Percentiles rank a stretch among this genome's conserved stretches.
These are phyloP conservation scores for Diplodia sapinea DNA, from an alignment of 2,329 filamentous ascomycete genomes.

Conservation along the genomic window DNA sequence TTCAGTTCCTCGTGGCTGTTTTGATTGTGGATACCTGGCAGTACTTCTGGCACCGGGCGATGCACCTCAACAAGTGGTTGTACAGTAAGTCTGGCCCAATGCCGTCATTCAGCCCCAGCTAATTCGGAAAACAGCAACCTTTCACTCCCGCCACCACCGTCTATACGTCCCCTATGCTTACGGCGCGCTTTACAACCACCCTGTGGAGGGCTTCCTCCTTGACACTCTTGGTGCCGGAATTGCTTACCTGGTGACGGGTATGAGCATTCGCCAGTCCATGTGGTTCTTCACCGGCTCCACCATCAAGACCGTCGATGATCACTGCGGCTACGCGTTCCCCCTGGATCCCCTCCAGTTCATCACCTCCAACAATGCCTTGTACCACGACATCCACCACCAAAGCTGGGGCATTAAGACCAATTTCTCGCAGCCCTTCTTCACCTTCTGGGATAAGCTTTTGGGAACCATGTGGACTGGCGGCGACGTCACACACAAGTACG, in stretches of 20 bases:
- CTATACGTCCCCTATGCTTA: conserved; percentile 98
- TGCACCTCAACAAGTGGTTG: conserved; percentile 98
- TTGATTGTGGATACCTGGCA: conserved; percentile 93
- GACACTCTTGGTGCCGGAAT: conserved; percentile 88
- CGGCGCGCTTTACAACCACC: conserved; percentile 96
- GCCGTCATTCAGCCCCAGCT: not conserved
- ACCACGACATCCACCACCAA: conserved; percentile 98
- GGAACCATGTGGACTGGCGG: conserved; percentile 82
- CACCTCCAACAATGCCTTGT: conserved; percentile 92
- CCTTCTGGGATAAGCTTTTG: conserved; percentile 86
- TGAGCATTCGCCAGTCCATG: conserved; percentile 87
- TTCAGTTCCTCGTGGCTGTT: conserved; percentile 79
- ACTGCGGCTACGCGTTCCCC: conserved; percentile 94
- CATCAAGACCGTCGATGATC: conserved; percentile 96
- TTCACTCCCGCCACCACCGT: conserved; percentile 94
- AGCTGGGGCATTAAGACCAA: conserved; percentile 99
- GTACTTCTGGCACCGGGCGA: conserved; percentile 93
- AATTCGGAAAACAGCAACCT: conserved; percentile 64
- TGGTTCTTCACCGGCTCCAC: conserved; percentile 87
- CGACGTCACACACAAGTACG: conserved; percentile 65
- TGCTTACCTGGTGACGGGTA: conserved; percentile 78
- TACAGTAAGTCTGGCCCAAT: conserved; percentile 70
- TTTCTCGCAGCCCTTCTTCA: conserved; percentile 91
- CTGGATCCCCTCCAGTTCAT: conserved; percentile 93
- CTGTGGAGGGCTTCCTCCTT: conserved; percentile 88